These are phyloP conservation scores for Casuarina equisetifolia DNA, from an alignment of 306 rosid genomes.

Conservation along the genomic window DNA sequence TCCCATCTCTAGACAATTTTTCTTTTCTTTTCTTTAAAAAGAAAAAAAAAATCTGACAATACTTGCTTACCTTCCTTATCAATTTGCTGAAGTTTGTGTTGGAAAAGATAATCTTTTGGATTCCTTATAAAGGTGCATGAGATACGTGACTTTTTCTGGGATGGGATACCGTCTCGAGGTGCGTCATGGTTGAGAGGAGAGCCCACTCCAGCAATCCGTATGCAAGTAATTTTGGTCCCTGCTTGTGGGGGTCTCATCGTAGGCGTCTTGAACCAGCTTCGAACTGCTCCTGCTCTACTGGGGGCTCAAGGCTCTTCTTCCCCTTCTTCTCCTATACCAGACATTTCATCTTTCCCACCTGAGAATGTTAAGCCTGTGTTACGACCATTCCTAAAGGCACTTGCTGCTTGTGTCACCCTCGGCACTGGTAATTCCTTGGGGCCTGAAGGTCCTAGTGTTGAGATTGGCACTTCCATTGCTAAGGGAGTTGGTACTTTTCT, in stretches of 20 bases:
- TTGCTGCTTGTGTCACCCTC: constrained; percentile 74
- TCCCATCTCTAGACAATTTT: neutral
- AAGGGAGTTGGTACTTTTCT: constrained; percentile 57
- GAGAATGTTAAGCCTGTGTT: constrained; percentile 46
- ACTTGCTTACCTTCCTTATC: neutral
- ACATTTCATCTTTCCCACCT: constrained; percentile 26
- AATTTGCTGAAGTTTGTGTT: neutral
- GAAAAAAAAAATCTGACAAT: neutral
- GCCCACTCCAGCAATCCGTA: constrained; percentile 55
- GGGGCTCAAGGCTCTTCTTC: constrained; percentile 15
- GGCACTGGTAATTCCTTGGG: constrained; percentile 93
- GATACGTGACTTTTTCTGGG: constrained; percentile 76
- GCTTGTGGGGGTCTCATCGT: constrained; percentile 72
- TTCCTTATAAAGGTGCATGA: constrained; percentile 58
- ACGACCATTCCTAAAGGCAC: constrained; percentile 66
- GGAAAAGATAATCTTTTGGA: neutral
- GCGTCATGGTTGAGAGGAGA: constrained; percentile 85
- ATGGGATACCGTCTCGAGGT: constrained; percentile 75
- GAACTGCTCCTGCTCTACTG: constrained; percentile 33
- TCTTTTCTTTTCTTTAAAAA: neutral
- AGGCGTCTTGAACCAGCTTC: constrained; percentile 49
- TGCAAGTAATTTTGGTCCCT: constrained; percentile 74
- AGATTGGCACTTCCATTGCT: constrained; percentile 82
- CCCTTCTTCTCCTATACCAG: constrained; percentile 6
- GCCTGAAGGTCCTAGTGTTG: constrained; percentile 94